phyloP scores from a whole-genome alignment of 2,329 filamentous ascomycete genomes.

The Venturia nashicola region DNA sequence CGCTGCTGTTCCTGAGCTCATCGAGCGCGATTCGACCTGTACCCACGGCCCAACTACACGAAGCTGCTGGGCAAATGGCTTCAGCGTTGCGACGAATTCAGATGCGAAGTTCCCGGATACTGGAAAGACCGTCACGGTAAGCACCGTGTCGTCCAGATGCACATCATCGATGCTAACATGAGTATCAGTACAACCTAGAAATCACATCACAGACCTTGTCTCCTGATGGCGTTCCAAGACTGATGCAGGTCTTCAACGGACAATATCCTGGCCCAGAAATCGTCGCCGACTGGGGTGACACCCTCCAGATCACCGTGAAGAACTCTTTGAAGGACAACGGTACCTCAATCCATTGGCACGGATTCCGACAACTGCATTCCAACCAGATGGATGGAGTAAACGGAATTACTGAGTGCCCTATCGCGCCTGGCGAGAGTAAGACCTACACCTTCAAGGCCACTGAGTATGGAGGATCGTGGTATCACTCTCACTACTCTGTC shows the following conservation, averaged over 20 bases:
- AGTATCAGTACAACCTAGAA: constrained; percentile 30
- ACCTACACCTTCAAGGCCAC: constrained; percentile 27
- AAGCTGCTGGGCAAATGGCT: constrained; percentile 20
- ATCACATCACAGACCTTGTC: constrained; percentile 30
- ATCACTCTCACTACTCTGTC: constrained; percentile 46
- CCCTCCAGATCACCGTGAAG: constrained; percentile 27
- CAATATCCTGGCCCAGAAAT: constrained; percentile 36
- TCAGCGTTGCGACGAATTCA: constrained; percentile 18
- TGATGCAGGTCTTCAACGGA: constrained; percentile 32
- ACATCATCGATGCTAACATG: background rate
- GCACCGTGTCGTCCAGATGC: background rate
- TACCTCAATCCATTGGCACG: constrained; percentile 41
- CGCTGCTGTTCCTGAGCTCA: background rate
- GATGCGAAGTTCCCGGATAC: constrained; percentile 20
- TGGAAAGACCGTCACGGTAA: constrained; percentile 17
- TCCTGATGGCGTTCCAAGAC: constrained; percentile 32
- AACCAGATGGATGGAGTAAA: constrained; percentile 33
- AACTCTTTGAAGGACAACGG: constrained; percentile 29
- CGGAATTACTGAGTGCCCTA: constrained; percentile 52
- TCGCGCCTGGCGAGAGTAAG: constrained; percentile 41
- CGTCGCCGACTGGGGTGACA: constrained; percentile 30
- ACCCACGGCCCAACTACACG: constrained; percentile 11
- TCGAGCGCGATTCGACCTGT: constrained; percentile 1
- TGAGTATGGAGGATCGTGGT: constrained; percentile 44
- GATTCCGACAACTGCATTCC: constrained; percentile 31